These are phyloP conservation scores for Cercospora beticola DNA, from an alignment of 2,329 filamentous ascomycete genomes.

Conservation along the genomic window DNA sequence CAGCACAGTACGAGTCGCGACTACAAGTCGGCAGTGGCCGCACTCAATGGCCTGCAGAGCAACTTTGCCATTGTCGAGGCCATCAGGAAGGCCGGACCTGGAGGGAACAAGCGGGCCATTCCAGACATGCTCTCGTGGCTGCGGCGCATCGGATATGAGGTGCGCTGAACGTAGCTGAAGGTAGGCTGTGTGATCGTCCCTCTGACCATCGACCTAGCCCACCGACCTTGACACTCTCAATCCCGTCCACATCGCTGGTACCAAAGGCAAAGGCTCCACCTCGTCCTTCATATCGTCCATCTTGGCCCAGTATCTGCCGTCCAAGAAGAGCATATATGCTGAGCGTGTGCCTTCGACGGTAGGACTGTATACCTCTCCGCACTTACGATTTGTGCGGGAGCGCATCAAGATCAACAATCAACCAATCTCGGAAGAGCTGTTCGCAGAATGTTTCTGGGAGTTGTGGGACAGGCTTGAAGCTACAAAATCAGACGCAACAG, in stretches of 20 bases:
- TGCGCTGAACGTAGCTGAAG: slow-evolving; percentile 44
- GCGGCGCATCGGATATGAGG: slow-evolving; percentile 70
- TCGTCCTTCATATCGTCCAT: slow-evolving; percentile 81
- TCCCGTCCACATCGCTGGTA: slow-evolving; percentile 82
- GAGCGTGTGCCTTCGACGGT: slow-evolving; percentile 43
- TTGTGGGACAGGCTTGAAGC: slow-evolving; percentile 70
- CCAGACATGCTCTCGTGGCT: slow-evolving; percentile 82
- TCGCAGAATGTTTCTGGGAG: slow-evolving; percentile 78
- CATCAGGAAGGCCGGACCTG: slow-evolving; percentile 70
- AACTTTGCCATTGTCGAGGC: slow-evolving; percentile 77
- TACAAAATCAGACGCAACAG: slow-evolving; percentile 53
- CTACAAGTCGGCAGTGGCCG: slow-evolving; percentile 62
- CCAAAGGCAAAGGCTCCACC: slow-evolving; percentile 91
- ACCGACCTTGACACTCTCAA: slow-evolving; percentile 61
- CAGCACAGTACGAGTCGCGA: slow-evolving; percentile 25
- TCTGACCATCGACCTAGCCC: slow-evolving; percentile 47
- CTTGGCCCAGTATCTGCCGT: slow-evolving; percentile 60
- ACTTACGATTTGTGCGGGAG: slow-evolving; percentile 79
- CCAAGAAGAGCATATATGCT: slow-evolving; percentile 38
- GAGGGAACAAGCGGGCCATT: slow-evolving; percentile 72
- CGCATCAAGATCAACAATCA: slow-evolving; percentile 76
- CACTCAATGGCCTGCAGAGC: slow-evolving; percentile 74
- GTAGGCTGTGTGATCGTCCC: not conserved
- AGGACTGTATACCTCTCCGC: slow-evolving; percentile 82
- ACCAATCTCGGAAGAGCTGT: slow-evolving; percentile 66